These are phyloP conservation scores for Lachancea sp. DNA, from an alignment of 805 yeast species.

Conservation along the genomic window DNA sequence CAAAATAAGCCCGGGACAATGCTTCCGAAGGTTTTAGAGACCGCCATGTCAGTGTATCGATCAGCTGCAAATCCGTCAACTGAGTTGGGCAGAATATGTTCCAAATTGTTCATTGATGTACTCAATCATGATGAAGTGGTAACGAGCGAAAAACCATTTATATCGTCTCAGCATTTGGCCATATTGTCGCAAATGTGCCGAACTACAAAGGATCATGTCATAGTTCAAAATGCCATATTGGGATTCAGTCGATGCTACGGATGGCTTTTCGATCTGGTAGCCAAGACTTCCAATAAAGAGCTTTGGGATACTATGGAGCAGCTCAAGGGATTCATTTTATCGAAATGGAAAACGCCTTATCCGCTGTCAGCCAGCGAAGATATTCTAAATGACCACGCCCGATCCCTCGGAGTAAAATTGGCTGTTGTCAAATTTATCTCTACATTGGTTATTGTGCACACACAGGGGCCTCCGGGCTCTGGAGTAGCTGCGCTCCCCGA, in stretches of 20 bases:
- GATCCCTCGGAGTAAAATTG: conserved; percentile 54
- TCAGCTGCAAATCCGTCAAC: conserved; percentile 13
- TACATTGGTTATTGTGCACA: conserved; percentile 49
- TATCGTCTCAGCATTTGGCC: conserved; percentile 25
- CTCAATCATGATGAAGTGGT: conserved; percentile 18
- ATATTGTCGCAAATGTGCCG: conserved; percentile 24
- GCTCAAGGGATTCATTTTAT: conserved; percentile 54
- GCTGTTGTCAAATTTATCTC: conserved; percentile 69
- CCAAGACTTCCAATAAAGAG: conserved; percentile 34
- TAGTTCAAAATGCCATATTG: conserved; percentile 36
- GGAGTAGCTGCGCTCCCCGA: conserved; percentile 44
- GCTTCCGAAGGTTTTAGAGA: conserved; percentile 31
- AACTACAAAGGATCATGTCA: conserved; percentile 23
- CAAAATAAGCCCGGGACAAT: conserved; percentile 25
- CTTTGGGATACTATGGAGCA: conserved; percentile 52
- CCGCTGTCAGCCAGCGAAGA: conserved; percentile 41
- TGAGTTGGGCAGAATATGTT: conserved; percentile 7
- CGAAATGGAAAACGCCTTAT: conserved; percentile 51
- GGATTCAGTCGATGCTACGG: conserved; percentile 42
- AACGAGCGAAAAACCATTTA: conserved; percentile 27
- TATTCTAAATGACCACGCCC: conserved; percentile 37
- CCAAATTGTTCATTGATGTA: conserved; percentile 22
- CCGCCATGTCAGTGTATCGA: conserved; percentile 22
- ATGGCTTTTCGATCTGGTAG: conserved; percentile 39
- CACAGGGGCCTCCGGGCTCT: conserved; percentile 33